Evolutionary conservation across 1,139 yeast genomes (phyloP).

Genomic region (Pneumocystis jirovecii): DNA sequence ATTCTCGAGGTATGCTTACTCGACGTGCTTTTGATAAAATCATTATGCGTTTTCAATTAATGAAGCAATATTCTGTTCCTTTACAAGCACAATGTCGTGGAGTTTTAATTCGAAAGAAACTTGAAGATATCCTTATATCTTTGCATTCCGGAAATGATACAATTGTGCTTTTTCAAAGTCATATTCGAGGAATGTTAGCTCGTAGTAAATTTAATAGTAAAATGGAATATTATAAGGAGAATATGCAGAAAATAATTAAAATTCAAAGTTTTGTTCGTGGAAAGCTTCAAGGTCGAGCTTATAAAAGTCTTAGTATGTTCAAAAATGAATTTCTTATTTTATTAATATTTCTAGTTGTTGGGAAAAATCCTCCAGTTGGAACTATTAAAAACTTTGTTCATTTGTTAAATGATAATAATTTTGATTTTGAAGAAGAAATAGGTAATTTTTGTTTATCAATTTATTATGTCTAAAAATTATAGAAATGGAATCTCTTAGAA

Average conservation of each 20-base stretch:
- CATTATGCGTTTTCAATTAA: background rate
- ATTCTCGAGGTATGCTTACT: background rate
- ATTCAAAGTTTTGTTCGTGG: conserved; percentile 67
- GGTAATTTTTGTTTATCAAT: background rate
- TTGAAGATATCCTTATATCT: conserved; percentile 19
- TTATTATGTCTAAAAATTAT: background rate
- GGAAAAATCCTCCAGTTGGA: conserved; percentile 60
- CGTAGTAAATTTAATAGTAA: conserved; percentile 31
- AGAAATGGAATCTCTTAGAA: conserved; percentile 51
- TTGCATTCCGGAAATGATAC: background rate
- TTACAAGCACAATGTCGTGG: conserved; percentile 36
- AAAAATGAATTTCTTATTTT: background rate
- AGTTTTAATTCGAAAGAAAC: conserved; percentile 21
- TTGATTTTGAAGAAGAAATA: conserved; percentile 63
- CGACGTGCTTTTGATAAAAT: background rate
- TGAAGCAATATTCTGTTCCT: background rate
- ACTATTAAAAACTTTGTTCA: conserved; percentile 68
- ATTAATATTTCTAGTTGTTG: conserved; percentile 19
- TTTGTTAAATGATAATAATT: conserved; percentile 56
- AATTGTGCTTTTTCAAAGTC: conserved; percentile 33
- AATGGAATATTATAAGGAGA: conserved; percentile 38
- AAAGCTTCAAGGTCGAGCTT: conserved; percentile 55
- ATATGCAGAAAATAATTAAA: conserved; percentile 44
- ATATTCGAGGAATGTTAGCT: conserved; percentile 32
- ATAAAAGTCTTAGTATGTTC: conserved; percentile 38